Evolutionary conservation across 2,329 filamentous ascomycete genomes (phyloP).

Genomic region (Aureobasidium sp.): DNA sequence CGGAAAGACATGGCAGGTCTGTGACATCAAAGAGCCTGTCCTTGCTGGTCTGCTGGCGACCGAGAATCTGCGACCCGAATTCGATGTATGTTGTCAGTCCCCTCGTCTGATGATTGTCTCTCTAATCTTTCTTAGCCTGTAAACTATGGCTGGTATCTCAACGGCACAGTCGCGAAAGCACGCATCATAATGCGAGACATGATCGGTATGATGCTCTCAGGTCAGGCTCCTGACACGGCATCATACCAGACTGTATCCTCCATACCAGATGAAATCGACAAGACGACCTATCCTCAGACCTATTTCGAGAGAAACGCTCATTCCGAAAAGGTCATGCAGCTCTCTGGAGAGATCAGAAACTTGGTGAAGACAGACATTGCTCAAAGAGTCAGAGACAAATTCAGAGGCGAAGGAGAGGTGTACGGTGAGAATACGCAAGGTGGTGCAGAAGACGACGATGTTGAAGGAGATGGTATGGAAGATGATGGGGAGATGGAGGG

Average conservation of each 20-base stretch:
- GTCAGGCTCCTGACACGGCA: conserved; percentile 23
- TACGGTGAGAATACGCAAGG: not conserved
- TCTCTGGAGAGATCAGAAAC: conserved; percentile 7
- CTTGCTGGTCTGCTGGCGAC: conserved; percentile 58
- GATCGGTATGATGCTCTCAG: conserved; percentile 43
- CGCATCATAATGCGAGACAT: conserved; percentile 85
- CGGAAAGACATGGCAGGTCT: conserved; percentile 89
- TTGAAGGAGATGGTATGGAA: not conserved
- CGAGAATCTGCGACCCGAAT: conserved; percentile 39
- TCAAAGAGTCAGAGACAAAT: not conserved
- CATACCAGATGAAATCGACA: conserved; percentile 5
- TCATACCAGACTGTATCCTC: conserved; percentile 11
- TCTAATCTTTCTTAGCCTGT: conserved; percentile 19
- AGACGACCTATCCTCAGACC: not conserved
- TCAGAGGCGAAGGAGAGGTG: not conserved
- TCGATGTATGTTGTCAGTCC: conserved; percentile 48
- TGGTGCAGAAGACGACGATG: conserved; percentile 7
- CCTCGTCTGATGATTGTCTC: conserved; percentile 34
- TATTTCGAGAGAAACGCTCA: conserved; percentile 1
- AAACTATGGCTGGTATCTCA: conserved; percentile 72
- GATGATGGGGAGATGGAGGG: conserved; percentile 11
- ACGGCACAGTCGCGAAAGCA: conserved; percentile 71
- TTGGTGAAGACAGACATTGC: conserved; percentile 2
- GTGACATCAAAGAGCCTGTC: conserved; percentile 78
- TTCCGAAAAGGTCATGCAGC: conserved; percentile 5